Conservation (phyloP, 2,329 filamentous ascomycete species). For the Penicillium aurantiogriseum region DNA sequence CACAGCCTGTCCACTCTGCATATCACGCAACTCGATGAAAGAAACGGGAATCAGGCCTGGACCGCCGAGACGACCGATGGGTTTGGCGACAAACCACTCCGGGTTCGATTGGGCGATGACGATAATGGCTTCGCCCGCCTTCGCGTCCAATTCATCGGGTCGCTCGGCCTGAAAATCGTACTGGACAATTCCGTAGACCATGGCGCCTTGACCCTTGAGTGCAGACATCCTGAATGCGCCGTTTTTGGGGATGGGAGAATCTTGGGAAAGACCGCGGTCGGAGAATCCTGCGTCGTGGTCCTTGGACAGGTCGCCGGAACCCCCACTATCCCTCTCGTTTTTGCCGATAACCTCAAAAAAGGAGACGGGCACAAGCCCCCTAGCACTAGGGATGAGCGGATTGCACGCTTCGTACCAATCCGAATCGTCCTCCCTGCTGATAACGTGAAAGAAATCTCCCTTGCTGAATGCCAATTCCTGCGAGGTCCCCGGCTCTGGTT, state of each 20-base stretch:
- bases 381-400: conserved; percentile 75
- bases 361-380: conserved; percentile 87
- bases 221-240: conserved; percentile 43
- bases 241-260: conserved; percentile 27
- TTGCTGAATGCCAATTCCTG: conserved; percentile 88
- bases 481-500: conserved; percentile 59
- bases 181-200: conserved; percentile 95
- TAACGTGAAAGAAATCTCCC: conserved; percentile 97
- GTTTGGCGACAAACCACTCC: conserved; percentile 99
- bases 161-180: conserved; percentile 95
- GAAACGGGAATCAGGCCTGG: conserved; percentile 94
- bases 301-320: conserved; percentile 57
- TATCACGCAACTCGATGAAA: conserved; percentile 94
- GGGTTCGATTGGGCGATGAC: conserved; percentile 98
- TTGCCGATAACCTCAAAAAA: conserved; percentile 93
- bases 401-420: conserved; percentile 99
- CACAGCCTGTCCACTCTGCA: conserved; percentile 81
- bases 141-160: conserved; percentile 93
- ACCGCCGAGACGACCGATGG: conserved; percentile 94
- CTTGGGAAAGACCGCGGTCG: conserved; percentile 49
- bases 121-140: conserved; percentile 93
- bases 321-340: conserved; percentile 83
- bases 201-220: conserved; percentile 65
- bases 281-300: conserved; percentile 90
- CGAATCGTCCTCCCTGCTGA: conserved; percentile 86